phyloP scores from a whole-genome alignment of 176 grass and related monocot species.

The Carex pumila region DNA sequence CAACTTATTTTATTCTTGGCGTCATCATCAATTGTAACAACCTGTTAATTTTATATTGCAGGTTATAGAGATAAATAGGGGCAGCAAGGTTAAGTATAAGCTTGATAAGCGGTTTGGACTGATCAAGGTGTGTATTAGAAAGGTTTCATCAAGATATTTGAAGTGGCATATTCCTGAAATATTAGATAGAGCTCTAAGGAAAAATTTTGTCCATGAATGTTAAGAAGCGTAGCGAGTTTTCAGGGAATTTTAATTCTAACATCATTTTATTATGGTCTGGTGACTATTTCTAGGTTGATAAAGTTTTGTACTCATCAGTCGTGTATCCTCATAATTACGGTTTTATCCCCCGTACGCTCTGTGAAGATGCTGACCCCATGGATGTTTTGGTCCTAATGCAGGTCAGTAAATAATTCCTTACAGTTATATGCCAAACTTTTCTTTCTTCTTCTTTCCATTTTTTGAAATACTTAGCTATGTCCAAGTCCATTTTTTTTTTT shows the following conservation, averaged over 20 bases:
- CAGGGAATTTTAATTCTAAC: not conserved
- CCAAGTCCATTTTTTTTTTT: not conserved
- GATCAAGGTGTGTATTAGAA: constrained; percentile 26
- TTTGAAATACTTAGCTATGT: not conserved
- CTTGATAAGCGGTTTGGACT: constrained; percentile 30
- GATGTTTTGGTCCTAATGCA: constrained; percentile 44
- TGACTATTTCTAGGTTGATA: constrained; percentile 30
- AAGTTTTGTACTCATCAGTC: constrained; percentile 38
- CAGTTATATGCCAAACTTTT: not conserved
- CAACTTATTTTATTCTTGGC: not conserved
- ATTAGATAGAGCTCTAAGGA: not conserved
- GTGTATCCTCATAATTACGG: constrained; percentile 45
- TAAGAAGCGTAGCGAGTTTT: not conserved
- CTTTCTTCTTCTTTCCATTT: not conserved
- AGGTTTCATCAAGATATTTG: not conserved
- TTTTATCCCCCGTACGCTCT: constrained; percentile 34
- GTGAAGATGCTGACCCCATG: constrained; percentile 32
- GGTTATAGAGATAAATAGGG: constrained; percentile 43
- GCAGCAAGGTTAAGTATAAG: constrained; percentile 42
- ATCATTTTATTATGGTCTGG: not conserved
- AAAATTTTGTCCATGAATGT: not conserved
- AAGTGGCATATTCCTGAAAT: not conserved
- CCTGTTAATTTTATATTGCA: not conserved
- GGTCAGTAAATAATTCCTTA: constrained; percentile 5
- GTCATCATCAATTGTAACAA: not conserved